Conservation (phyloP, 495 filamentous ascomycete genomes). For the Staphylotrichum tortipilum region DNA sequence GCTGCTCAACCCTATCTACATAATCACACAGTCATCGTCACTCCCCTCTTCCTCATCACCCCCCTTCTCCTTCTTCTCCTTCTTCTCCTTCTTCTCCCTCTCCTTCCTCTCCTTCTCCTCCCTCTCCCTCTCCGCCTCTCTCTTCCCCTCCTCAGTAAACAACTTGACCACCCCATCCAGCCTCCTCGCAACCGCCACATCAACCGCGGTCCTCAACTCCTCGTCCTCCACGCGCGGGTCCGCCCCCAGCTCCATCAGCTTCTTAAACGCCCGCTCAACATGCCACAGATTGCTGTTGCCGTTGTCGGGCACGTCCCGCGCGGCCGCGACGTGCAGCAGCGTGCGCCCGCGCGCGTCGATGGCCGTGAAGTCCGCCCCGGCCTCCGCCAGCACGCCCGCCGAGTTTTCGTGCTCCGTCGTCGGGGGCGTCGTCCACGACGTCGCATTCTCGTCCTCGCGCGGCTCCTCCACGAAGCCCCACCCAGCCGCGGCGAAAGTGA, state of each 20-base stretch:
- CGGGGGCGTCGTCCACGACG: background rate
- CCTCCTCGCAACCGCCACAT: background rate
- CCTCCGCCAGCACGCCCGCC: no score
- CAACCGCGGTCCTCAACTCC: slow-evolving; percentile 1
- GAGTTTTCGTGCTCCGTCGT: background rate
- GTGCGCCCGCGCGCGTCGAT: background rate
- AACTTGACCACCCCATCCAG: background rate
- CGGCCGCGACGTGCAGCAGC: background rate
- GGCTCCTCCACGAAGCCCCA: background rate
- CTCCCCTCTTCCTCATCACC: no score
- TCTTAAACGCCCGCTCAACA: background rate
- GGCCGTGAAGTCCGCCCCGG: background rate
- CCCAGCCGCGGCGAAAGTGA: background rate
- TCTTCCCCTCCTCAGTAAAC: slow-evolving; percentile 5
- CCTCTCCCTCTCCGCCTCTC: background rate
- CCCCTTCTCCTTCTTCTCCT: background rate
- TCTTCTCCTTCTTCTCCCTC: no score
- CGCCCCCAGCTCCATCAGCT: slow-evolving; percentile 1
- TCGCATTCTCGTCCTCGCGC: background rate
- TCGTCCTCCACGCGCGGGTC: background rate
- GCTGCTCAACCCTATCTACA: no score
- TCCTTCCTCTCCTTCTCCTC: background rate
- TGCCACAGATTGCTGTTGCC: background rate
- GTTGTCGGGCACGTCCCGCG: background rate
- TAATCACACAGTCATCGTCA: no score